These are phyloP conservation scores for Lodderomyces metapsilosis DNA, from an alignment of 1,139 yeast genomes.

Conservation along the genomic window DNA sequence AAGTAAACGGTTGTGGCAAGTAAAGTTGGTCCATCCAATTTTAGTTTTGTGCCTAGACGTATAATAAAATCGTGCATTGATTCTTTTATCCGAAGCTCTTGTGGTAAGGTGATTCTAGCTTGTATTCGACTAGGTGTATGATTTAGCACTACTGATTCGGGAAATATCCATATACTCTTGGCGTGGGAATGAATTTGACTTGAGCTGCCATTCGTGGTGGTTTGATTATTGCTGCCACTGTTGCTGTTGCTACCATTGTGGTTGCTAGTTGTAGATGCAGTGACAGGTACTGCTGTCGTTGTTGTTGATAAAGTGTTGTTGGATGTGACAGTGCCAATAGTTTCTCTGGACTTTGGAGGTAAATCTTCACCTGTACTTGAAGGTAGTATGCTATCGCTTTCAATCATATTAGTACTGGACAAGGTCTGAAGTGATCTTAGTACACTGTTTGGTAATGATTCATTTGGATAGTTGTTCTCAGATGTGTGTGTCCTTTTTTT, in stretches of 20 bases:
- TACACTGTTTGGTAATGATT: too few relatives aligned
- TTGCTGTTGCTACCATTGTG: neutral
- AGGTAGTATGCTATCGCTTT: neutral
- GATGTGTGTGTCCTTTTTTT: too few relatives aligned
- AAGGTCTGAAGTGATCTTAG: too few relatives aligned
- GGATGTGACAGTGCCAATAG: neutral
- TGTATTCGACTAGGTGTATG: conserved; percentile 31
- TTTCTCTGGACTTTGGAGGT: neutral
- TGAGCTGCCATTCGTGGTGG: neutral
- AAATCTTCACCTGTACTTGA: neutral
- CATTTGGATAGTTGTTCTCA: too few relatives aligned
- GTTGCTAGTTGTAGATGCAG: neutral
- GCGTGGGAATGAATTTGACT: conserved; percentile 12
- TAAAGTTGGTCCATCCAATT: conserved; percentile 44
- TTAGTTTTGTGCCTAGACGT: conserved; percentile 35
- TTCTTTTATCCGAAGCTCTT: conserved; percentile 40
- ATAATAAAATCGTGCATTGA: conserved; percentile 42
- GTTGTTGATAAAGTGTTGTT: neutral
- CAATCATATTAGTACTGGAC: too few relatives aligned
- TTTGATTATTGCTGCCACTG: neutral
- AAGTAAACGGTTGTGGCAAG: conserved; percentile 44
- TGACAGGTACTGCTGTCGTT: neutral
- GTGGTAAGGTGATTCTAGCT: conserved; percentile 19
- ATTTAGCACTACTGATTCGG: conserved; percentile 30
- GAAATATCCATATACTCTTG: conserved; percentile 30